Evolutionary conservation across 352 stramenopile species (phyloP).

Genomic region (Thraustochytrium striatum): DNA sequence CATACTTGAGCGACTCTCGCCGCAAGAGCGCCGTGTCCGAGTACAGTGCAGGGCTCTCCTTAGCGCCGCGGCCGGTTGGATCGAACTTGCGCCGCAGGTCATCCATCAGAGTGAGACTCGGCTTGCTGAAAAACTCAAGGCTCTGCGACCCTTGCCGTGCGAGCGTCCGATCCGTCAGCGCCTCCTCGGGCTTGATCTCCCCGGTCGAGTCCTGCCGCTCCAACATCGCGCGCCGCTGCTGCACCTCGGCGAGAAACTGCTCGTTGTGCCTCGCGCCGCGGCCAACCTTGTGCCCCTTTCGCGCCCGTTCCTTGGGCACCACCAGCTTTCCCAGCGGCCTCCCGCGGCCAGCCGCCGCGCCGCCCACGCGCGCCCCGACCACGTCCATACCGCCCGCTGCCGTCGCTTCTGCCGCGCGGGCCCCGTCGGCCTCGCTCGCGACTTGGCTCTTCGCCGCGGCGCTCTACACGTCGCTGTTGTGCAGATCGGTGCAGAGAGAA

Average conservation of each 20-base stretch:
- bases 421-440: too few species aligned
- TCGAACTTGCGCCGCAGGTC: constrained; percentile 23
- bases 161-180: neutral
- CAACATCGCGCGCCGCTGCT: constrained; percentile 13
- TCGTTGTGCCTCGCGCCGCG: neutral
- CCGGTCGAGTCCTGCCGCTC: constrained; percentile 30
- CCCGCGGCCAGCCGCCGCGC: too few species aligned
- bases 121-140: constrained; percentile 33
- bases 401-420: too few species aligned
- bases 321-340: too few species aligned
- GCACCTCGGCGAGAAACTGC: constrained; percentile 5
- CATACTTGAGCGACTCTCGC: constrained; percentile 40
- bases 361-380: too few species aligned
- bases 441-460: too few species aligned
- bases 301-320: too few species aligned
- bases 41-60: constrained; percentile 9
- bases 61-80: constrained; percentile 6
- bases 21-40: constrained; percentile 25
- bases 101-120: constrained; percentile 6
- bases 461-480: too few species aligned
- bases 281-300: neutral
- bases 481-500: too few species aligned
- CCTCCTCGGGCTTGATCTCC: neutral
- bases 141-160: neutral
- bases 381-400: too few species aligned